Evolutionary conservation across 768 basidiomycete genomes (phyloP), one percentile per base, ranked within the genome.

Genomic region (Boletus vermiculosoides): DNA sequence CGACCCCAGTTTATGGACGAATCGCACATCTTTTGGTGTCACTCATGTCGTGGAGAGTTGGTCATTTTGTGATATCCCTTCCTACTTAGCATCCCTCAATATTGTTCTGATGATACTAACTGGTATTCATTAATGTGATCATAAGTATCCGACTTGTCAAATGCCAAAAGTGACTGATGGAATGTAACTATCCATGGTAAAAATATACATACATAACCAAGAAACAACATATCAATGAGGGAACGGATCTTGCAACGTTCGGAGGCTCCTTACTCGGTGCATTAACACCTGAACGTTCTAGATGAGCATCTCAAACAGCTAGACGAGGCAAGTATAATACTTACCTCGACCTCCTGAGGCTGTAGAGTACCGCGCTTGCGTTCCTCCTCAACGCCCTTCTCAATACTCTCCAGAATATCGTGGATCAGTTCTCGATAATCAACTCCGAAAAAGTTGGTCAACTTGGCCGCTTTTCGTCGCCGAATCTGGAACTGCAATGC

Each of bases 11-110:
- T 92, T 67, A 75, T 92, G 75, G 92, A 94, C 64, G 91, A 93
- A 63, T 85, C 90, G 28, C 91, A 93, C 68, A 83, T 94, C 18
- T 93, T 94, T 74, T 94, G 92, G 90, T 94, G 91, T 74, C 80
- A 85, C 66, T 83, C 88, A 20, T 94, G 91, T 77, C 78, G 75
- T 48, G 91, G 91, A 46, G 91, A 94, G 71, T 73, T 93, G 40
- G 88, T 94, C 40, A 84, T 93, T 58, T 73, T 94, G 56, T 72
- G 61, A 71, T 69, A 62, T 54, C 58, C n/a, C 34, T 28, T 31
- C 12, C 16, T 55, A 41, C 39, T 55, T 54, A 34, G 46, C 41
- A 51, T 16, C 2, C 7, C 20, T 28, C 23, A 4, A n/a, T n/a
- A 25, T 25, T 31, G 20, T 52, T 40, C 33, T 30, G 34, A 57